Evolutionary conservation across 805 yeast species (phyloP), one percentile per base, ranked within the genome.

Genomic region (Lipomyces mesembrius): DNA sequence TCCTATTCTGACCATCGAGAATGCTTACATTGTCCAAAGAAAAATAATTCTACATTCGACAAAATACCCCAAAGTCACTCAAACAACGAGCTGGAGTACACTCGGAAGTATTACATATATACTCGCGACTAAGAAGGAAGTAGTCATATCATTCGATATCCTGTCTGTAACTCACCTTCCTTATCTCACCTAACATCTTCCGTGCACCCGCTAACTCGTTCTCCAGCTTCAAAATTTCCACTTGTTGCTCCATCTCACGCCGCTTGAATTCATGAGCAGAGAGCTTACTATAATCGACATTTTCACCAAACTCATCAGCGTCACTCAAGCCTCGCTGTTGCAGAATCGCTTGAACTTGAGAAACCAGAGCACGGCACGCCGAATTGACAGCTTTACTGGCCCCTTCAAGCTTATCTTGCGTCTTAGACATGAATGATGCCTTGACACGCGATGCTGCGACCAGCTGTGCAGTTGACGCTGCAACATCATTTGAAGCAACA

Each of bases 391-490:
- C 79, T 74, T 84, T 85, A 37, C 91, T 85, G 2, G 92, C 88
- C 20, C 75, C 72, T 79, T 92, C 97, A 66, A 92, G 82, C 63
- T 82, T 79, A 65, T 88, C 91, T 77, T 91, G 97, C 2, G 92
- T 84, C 74, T 87, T 86, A 1, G 96, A 90, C 79, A 86, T 85
- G 72, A 87, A 85, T 55, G 88, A 84, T 0, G 96, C 92, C 77
- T 91, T 91, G 27, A 91, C 96, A 72, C 97, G 84, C 0, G 97
- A 88, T 0, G 97, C 95, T 5, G 97, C 93, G 5, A 92, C 97
- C 61, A 92, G 83, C 80, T 92, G 97, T 2, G 94, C 96, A 0
- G 97, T 92, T 0, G 97, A 88, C 0, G 97, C 92, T 1, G 96
- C 93, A 8, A 92, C 97, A 76, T 92, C 96, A 73, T 90, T 91